Conservation (phyloP, 371 early-diverging fungal genomes). For the Lichtheimia ramosa region DNA sequence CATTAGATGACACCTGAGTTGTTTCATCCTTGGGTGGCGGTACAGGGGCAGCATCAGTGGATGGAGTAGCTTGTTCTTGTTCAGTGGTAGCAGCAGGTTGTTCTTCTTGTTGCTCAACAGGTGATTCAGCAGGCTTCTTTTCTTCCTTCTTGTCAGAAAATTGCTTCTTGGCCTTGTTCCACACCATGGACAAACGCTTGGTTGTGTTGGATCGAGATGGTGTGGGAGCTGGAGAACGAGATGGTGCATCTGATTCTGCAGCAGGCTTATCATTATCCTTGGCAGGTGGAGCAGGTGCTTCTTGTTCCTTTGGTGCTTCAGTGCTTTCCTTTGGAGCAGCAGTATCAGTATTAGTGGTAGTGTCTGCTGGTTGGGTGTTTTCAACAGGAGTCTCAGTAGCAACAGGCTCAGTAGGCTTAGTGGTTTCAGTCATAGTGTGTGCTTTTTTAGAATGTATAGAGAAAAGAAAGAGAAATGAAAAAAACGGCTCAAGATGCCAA, state of each 20-base stretch:
- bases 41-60: slow-evolving; percentile 5
- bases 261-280: slow-evolving; percentile 6
- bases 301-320: slow-evolving; percentile 4
- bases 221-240: slow-evolving; percentile 14
- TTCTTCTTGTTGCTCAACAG: slow-evolving; percentile 10
- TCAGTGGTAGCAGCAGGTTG: slow-evolving; percentile 5
- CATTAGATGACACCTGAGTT: slow-evolving; percentile 1
- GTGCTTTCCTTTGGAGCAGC: not conserved
- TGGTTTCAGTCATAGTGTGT: not conserved
- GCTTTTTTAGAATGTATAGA: not conserved
- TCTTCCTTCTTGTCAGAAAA: slow-evolving; percentile 22
- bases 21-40: slow-evolving; percentile 1
- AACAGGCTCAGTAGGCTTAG: slow-evolving; percentile 1
- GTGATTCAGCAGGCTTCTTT: slow-evolving; percentile 8
- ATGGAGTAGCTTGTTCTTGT: slow-evolving; percentile 2
- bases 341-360: slow-evolving; percentile 3
- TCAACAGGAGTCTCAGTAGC: not conserved
- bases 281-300: slow-evolving; percentile 2
- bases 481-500: not conserved
- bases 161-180: slow-evolving; percentile 29
- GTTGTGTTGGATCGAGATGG: slow-evolving; percentile 27
- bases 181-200: slow-evolving; percentile 23
- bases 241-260: not conserved
- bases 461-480: not conserved
- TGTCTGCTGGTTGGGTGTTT: not conserved